These are phyloP conservation scores for Alternaria dauci DNA, from an alignment of 2,329 filamentous ascomycete genomes.

Conservation along the genomic window DNA sequence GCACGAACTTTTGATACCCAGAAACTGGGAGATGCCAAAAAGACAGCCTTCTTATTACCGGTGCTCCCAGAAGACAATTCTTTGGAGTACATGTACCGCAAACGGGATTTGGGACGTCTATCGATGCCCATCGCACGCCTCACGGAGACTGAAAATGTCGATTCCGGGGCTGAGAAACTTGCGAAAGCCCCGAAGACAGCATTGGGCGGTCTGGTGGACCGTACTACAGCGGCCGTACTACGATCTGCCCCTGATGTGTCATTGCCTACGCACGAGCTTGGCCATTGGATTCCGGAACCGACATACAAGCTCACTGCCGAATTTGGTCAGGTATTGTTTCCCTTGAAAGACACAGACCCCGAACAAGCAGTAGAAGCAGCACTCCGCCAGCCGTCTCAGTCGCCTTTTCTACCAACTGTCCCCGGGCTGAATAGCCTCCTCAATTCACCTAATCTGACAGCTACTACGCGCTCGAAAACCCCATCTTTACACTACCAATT, in stretches of 20 bases:
- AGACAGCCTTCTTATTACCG: constrained; percentile 28
- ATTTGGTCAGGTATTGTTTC: constrained; percentile 39
- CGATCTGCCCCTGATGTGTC: neutral
- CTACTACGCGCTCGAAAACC: constrained; percentile 12
- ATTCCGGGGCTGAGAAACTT: constrained; percentile 2
- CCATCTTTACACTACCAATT: constrained; percentile 38
- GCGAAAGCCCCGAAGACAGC: neutral
- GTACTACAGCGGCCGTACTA: constrained; percentile 5
- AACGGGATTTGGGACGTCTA: constrained; percentile 38
- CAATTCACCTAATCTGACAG: constrained; percentile 20
- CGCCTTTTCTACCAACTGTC: constrained; percentile 27
- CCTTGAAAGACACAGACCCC: constrained; percentile 16
- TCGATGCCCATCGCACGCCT: constrained; percentile 23
- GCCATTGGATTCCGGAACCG: constrained; percentile 28
- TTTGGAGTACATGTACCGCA: constrained; percentile 35
- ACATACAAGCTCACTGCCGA: constrained; percentile 25
- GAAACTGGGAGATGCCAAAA: constrained; percentile 19
- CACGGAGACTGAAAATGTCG: neutral
- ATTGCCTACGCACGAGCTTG: constrained; percentile 7
- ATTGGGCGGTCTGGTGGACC: constrained; percentile 9
- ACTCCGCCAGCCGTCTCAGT: neutral
- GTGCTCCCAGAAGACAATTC: constrained; percentile 25
- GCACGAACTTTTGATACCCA: constrained; percentile 31
- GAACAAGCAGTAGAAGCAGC: constrained; percentile 7
- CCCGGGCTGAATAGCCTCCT: constrained; percentile 37